Conservation (phyloP, 2,329 filamentous ascomycete genomes). For the Phyllosticta ampelicida region DNA sequence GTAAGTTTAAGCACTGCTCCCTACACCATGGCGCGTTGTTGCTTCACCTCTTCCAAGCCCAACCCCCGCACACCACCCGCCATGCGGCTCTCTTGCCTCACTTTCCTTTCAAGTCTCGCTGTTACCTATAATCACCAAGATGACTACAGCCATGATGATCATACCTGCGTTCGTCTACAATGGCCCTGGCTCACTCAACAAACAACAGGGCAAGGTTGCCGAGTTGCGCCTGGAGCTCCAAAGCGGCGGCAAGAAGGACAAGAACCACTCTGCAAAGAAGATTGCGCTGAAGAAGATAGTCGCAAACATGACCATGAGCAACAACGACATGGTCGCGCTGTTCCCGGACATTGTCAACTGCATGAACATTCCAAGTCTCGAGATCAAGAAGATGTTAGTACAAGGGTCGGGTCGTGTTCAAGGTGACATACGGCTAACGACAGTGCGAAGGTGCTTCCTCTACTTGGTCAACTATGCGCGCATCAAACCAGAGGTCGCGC, state of each 20-base stretch:
- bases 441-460: conserved; percentile 70
- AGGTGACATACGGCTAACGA: conserved; percentile 19
- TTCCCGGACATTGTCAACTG: conserved; percentile 92
- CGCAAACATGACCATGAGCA: conserved; percentile 99
- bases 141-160: conserved; percentile 23
- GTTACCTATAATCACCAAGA: background rate
- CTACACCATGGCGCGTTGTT: conserved; percentile 12
- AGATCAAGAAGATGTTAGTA: conserved; percentile 98
- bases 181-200: conserved; percentile 40
- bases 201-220: conserved; percentile 88
- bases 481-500: conserved; percentile 83
- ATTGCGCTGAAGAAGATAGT: conserved; percentile 99
- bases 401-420: background rate
- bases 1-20: conserved; percentile 45
- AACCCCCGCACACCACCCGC: conserved; percentile 6
- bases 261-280: conserved; percentile 90
- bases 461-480: conserved; percentile 96
- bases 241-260: conserved; percentile 93
- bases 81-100: background rate
- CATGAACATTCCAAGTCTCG: conserved; percentile 88
- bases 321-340: conserved; percentile 97
- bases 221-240: conserved; percentile 92
- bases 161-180: conserved; percentile 25
- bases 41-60: conserved; percentile 13
- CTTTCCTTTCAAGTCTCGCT: background rate